phyloP scores from a whole-genome alignment of 2,329 filamentous ascomycete genomes.

The Hymenoscyphus albidus region DNA sequence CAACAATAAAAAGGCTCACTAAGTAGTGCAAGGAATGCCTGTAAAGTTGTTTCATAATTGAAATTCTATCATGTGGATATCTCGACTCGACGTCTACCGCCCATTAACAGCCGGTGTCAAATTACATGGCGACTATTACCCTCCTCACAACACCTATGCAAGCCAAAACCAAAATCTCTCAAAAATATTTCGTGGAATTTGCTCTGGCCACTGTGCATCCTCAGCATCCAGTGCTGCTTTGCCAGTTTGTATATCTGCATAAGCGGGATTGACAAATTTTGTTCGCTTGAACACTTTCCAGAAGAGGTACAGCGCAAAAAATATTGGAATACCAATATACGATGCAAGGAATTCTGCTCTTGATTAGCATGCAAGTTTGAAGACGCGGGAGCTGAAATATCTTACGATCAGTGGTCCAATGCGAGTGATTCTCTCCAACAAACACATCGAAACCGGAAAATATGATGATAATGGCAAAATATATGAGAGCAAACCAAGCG shows the following conservation, averaged over 20 bases:
- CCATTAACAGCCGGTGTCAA: background rate
- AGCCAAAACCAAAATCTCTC: slow-evolving; percentile 46
- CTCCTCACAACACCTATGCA: slow-evolving; percentile 31
- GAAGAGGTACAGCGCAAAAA: slow-evolving; percentile 62
- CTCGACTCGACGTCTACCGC: slow-evolving; percentile 2
- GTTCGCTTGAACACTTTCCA: slow-evolving; percentile 71
- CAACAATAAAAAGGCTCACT: too few relatives aligned
- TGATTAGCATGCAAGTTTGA: slow-evolving; percentile 49
- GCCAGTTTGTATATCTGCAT: slow-evolving; percentile 44
- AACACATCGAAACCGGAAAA: slow-evolving; percentile 76
- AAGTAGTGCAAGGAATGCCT: background rate
- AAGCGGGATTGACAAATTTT: slow-evolving; percentile 36
- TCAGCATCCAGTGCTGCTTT: slow-evolving; percentile 44
- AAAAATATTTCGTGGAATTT: slow-evolving; percentile 39
- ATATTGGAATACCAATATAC: slow-evolving; percentile 70
- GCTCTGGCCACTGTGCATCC: slow-evolving; percentile 40
- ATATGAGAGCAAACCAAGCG: slow-evolving; percentile 60
- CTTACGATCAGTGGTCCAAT: slow-evolving; percentile 60
- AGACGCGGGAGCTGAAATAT: background rate
- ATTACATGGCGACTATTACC: slow-evolving; percentile 7
- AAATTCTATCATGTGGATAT: slow-evolving; percentile 1
- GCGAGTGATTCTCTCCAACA: slow-evolving; percentile 48
- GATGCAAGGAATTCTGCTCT: slow-evolving; percentile 67
- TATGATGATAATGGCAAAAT: slow-evolving; percentile 67
- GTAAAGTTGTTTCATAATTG: background rate